Conservation (phyloP, 1,284 basidiomycete species). For the Boletus austroedulis region DNA sequence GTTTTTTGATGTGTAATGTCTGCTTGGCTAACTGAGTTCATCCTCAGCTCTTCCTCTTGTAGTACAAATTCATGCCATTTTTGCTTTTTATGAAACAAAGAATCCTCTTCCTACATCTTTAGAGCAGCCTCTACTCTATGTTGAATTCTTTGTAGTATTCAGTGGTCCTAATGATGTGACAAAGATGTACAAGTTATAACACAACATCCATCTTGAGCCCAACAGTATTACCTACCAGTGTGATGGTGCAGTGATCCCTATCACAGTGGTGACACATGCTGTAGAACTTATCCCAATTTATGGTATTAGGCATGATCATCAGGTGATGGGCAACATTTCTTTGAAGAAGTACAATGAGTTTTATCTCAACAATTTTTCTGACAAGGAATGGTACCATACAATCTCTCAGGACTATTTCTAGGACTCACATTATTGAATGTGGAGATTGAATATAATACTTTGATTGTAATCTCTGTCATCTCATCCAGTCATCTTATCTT, state of each 20-base stretch:
- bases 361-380: constrained; percentile 2
- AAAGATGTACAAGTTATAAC: neutral
- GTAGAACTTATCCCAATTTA: constrained; percentile 6
- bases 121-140: neutral
- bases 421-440: too few species aligned
- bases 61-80: neutral
- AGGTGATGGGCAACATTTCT: neutral
- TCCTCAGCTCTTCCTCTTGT: neutral
- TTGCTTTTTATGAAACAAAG: neutral
- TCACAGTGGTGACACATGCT: neutral
- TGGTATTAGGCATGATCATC: neutral
- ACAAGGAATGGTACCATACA: constrained; percentile 4
- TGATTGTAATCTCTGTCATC: too few species aligned
- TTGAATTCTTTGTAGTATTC: neutral
- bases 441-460: too few species aligned
- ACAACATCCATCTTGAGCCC: too few species aligned
- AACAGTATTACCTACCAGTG: too few species aligned
- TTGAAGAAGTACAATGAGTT: constrained; percentile 1
- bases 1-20: too few species aligned
- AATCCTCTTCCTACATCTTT: neutral
- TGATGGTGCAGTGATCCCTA: too few species aligned
- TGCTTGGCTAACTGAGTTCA: neutral
- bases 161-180: neutral
- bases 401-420: neutral
- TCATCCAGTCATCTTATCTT: too few species aligned